phyloP scores from a whole-genome alignment of 208 protist species.

The Trichomonas tenax region DNA sequence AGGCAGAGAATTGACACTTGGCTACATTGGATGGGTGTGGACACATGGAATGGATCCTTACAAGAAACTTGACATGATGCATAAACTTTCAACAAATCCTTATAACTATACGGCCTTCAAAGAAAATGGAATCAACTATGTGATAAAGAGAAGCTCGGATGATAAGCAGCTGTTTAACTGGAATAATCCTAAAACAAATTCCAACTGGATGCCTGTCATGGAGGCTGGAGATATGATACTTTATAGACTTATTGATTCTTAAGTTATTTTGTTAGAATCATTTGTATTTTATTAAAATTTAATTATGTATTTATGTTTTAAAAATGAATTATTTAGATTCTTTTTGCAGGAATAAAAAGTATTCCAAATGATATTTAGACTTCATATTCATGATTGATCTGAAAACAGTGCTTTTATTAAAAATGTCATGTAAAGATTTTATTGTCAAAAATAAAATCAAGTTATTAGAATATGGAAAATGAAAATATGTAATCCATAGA shows the following conservation, averaged over 20 bases:
- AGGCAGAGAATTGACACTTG: neutral
- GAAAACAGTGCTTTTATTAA: too few relatives aligned
- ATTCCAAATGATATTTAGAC: too few relatives aligned
- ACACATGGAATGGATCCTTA: neutral
- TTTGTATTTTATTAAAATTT: too few relatives aligned
- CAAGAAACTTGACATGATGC: too few relatives aligned
- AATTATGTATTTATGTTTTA: too few relatives aligned
- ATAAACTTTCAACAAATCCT: neutral
- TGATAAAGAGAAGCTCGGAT: neutral
- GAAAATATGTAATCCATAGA: too few relatives aligned
- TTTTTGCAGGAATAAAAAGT: too few relatives aligned
- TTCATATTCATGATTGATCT: too few relatives aligned
- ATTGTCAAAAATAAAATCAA: too few relatives aligned
- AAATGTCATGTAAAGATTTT: too few relatives aligned
- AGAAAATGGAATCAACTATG: neutral
- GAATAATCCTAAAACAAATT: neutral
- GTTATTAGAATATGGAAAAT: too few relatives aligned
- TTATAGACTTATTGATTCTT: neutral
- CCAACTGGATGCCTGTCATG: neutral
- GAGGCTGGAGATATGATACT: neutral
- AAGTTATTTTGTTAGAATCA: neutral
- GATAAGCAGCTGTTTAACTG: neutral
- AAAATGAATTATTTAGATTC: too few relatives aligned
- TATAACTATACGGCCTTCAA: neutral
- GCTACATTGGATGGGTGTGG: neutral